Base-by-base conservation (phyloP, 139 green algal species). In the Trebouxia sp. region DNA sequence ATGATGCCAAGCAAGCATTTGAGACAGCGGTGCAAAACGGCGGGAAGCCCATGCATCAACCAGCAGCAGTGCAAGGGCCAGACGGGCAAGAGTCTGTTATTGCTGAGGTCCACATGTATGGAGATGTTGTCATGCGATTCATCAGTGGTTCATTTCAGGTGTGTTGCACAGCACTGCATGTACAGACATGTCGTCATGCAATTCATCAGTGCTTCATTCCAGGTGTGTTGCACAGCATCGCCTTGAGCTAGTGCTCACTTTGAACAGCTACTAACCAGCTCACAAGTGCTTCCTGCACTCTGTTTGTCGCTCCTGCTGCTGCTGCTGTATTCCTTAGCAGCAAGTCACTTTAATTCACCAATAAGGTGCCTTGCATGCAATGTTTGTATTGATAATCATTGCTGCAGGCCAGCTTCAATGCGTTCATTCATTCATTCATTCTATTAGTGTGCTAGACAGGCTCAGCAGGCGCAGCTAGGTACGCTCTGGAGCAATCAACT, bases 81-180 rank as follows among this genome's bases (percentile, higher is more conserved):
- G 75, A 55, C 24, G 88, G 86, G 6, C 62, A 65, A 14, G 28
- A 50, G 14, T 75, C 83, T 50, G 75, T 82, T 3, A 79, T 97
- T 9, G 51, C 91, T 1, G 97, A 99, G 85, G 91, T 99, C 24
- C 32, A 83, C 51, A 85, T 98, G 53, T 99, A 99, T 79, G 97
- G 97, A 4, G 95, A 99, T 78, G 94, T 98, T 15, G 94, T 98
- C 42, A 87, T 99, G 80, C 85, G 93, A 37, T 95, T 91, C 70
- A 75, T 95, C 5, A 91, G 82, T 47, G 91, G 91, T 32, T 80
- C 83, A 42, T 91, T 67, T 30, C 48, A 83, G 83, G 85, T 87
- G 48, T 6, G 35, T 10, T 26, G 53, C 8, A 11, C 0, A 45
- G 14, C 65, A 28, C 65, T 28, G 15, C 5, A 7, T 48, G 65